Evolutionary conservation across 2,329 filamentous ascomycete genomes (phyloP).

Genomic region (Elsinoe perseae): DNA sequence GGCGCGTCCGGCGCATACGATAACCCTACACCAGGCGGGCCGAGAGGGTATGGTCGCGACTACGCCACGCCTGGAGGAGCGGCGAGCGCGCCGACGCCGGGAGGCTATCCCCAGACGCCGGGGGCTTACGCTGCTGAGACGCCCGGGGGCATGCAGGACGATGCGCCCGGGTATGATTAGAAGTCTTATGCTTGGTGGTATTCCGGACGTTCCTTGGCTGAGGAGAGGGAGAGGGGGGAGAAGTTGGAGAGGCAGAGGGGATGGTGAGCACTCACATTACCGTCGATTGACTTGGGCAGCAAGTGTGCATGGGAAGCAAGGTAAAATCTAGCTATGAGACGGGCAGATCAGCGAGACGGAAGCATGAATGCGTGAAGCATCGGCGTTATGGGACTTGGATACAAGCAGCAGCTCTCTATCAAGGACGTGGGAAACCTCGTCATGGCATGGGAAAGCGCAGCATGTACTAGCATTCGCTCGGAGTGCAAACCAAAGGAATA

Average conservation of each 20-base stretch:
- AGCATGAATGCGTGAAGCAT: too few species aligned
- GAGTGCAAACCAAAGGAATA: background rate
- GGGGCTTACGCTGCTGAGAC: conserved; percentile 15
- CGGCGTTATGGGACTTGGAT: too few species aligned
- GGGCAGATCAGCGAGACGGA: too few species aligned
- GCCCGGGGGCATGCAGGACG: conserved; percentile 10
- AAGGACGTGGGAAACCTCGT: background rate
- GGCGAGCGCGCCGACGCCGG: conserved; percentile 52
- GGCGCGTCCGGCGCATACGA: conserved; percentile 28
- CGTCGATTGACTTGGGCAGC: too few species aligned
- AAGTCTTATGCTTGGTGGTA: background rate
- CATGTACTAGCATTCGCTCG: background rate
- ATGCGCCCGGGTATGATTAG: conserved; percentile 15
- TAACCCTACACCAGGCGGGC: conserved; percentile 30
- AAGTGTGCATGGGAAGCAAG: too few species aligned
- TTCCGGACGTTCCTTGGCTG: background rate
- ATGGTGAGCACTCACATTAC: background rate
- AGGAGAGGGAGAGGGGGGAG: background rate
- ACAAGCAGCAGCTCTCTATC: too few species aligned
- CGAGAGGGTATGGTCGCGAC: conserved; percentile 30
- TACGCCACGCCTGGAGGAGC: conserved; percentile 35
- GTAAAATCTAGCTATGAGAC: too few species aligned
- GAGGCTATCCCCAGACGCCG: conserved; percentile 12
- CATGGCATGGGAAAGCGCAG: background rate
- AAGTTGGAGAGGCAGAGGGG: conserved; percentile 2